These are phyloP conservation scores for Cladosporium sp. DNA, from an alignment of 2,329 filamentous ascomycete genomes.

Conservation along the genomic window DNA sequence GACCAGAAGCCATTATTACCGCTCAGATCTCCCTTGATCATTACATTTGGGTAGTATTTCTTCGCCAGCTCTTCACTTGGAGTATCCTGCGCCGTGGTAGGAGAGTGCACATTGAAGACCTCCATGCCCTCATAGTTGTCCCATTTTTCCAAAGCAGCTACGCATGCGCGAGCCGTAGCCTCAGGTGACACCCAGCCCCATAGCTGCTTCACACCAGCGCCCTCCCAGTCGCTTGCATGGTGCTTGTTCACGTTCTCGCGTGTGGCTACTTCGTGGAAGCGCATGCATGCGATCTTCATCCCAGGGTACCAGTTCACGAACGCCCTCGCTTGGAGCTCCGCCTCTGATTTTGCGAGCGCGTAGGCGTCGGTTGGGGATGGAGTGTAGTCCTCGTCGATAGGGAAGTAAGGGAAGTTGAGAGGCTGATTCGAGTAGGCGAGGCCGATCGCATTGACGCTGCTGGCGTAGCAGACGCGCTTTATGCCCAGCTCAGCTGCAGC, in stretches of 20 bases:
- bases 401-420: slow-evolving; percentile 40
- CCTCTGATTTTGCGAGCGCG: slow-evolving; percentile 40
- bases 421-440: slow-evolving; percentile 41
- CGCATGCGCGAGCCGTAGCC: slow-evolving; percentile 40
- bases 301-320: slow-evolving; percentile 42
- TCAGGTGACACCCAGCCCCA: slow-evolving; percentile 41
- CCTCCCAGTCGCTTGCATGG: slow-evolving; percentile 38
- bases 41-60: slow-evolving; percentile 31
- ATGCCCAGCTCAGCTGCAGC: slow-evolving; percentile 40
- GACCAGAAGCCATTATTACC: slow-evolving; percentile 31
- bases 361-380: slow-evolving; percentile 39
- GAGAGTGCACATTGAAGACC: slow-evolving; percentile 40
- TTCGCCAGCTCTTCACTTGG: slow-evolving; percentile 27
- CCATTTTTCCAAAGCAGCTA: slow-evolving; percentile 36
- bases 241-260: slow-evolving; percentile 34
- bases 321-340: slow-evolving; percentile 37
- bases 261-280: slow-evolving; percentile 41
- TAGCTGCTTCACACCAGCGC: slow-evolving; percentile 38
- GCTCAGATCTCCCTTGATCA: slow-evolving; percentile 27
- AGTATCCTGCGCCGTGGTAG: slow-evolving; percentile 32
- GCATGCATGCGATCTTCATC: slow-evolving; percentile 41
- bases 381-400: slow-evolving; percentile 40
- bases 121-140: slow-evolving; percentile 37
- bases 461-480: slow-evolving; percentile 40
- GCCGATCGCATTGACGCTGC: slow-evolving; percentile 42